A percentile compares a stretch with the other conserved stretches of the same genome.
These are phyloP conservation scores for Ganoderma boninense DNA, from an alignment of 1,284 basidiomycete species.

Conservation along the genomic window DNA sequence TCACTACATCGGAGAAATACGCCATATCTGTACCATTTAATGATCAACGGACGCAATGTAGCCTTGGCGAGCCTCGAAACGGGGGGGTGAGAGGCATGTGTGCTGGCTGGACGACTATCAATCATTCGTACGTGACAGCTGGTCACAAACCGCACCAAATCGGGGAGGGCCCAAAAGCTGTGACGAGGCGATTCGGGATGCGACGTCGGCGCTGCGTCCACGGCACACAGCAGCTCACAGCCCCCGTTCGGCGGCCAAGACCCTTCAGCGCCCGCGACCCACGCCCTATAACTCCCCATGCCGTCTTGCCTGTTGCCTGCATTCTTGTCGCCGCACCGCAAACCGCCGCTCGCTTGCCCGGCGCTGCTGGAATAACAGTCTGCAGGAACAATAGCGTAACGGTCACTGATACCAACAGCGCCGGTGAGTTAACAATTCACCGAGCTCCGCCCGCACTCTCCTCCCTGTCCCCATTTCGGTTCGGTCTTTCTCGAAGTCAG, in stretches of 20 bases:
- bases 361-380: slow-evolving; percentile 1
- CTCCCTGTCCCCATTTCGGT: background rate
- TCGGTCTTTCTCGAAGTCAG: background rate
- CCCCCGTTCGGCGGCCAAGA: background rate
- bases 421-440: slow-evolving; percentile 18
- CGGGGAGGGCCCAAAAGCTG: background rate
- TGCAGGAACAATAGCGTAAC: background rate
- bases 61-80: background rate
- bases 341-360: background rate
- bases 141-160: slow-evolving; percentile 1
- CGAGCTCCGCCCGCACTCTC: slow-evolving; percentile 25
- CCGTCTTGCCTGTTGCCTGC: background rate
- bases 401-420: slow-evolving; percentile 18
- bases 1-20: background rate
- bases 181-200: slow-evolving; percentile 11
- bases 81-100: background rate
- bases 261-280: background rate
- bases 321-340: background rate
- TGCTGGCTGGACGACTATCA: background rate
- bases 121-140: background rate
- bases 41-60: background rate
- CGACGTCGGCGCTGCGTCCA: no score
- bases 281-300: background rate
- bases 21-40: background rate
- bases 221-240: background rate